Evolutionary conservation across 768 basidiomycete species (phyloP).

Genomic region (Pleurotus cornucopiae): DNA sequence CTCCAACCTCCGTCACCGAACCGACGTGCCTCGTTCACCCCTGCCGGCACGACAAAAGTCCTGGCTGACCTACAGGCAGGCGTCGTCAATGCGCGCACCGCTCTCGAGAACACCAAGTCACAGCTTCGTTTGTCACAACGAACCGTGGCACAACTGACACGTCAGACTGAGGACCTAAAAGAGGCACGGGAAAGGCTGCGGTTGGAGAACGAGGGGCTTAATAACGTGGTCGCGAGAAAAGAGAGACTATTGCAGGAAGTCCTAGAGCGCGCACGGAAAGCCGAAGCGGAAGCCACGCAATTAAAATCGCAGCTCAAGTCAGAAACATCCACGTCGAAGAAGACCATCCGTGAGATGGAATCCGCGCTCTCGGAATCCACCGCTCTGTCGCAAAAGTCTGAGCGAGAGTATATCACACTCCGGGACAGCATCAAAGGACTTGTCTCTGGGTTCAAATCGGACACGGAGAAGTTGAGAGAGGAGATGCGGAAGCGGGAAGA

Average conservation of each 20-base stretch:
- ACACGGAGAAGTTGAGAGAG: conserved; percentile 64
- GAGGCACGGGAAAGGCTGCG: conserved; percentile 80
- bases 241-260: conserved; percentile 86
- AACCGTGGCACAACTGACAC: conserved; percentile 77
- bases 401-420: conserved; percentile 78
- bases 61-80: conserved; percentile 84
- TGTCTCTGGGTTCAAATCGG: conserved; percentile 68
- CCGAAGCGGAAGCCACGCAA: conserved; percentile 68
- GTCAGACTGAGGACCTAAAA: conserved; percentile 86
- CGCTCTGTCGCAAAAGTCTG: conserved; percentile 71
- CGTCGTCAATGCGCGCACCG: conserved; percentile 72
- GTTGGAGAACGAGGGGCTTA: conserved; percentile 83
- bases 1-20: conserved; percentile 52
- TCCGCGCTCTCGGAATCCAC: conserved; percentile 67
- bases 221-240: conserved; percentile 84
- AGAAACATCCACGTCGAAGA: conserved; percentile 70
- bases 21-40: conserved; percentile 57
- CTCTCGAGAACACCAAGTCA: conserved; percentile 81
- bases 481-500: conserved; percentile 78
- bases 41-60: conserved; percentile 83
- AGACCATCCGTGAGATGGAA: conserved; percentile 79
- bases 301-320: conserved; percentile 72
- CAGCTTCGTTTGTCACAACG: conserved; percentile 80
- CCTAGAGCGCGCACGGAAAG: conserved; percentile 80
- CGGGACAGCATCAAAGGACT: conserved; percentile 74